phyloP scores from a whole-genome alignment of 139 green algal species.

The Chlorella sp. region DNA sequence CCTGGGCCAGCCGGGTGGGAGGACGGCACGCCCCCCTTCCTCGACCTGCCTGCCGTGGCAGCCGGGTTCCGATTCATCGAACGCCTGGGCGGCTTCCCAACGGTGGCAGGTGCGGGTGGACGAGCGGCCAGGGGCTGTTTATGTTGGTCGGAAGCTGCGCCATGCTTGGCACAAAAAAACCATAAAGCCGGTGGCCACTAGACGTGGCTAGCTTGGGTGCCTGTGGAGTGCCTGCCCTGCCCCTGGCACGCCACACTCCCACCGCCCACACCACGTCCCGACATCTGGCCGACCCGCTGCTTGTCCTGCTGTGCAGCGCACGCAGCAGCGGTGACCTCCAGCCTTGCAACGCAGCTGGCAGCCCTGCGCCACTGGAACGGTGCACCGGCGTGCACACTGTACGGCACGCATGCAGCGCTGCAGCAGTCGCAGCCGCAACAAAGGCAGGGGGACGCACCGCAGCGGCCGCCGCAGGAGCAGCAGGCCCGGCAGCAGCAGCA shows the following conservation, averaged over 20 bases:
- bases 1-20: conserved; percentile 73
- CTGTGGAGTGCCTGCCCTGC: too few relatives aligned
- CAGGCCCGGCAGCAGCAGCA: not conserved
- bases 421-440: not conserved
- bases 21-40: conserved; percentile 87
- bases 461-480: too few relatives aligned
- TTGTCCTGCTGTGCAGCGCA: not conserved
- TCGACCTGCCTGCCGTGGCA: conserved; percentile 61
- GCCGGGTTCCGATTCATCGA: conserved; percentile 57
- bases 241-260: too few relatives aligned
- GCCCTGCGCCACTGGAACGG: conserved; percentile 74
- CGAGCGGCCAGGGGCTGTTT: not conserved
- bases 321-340: conserved; percentile 33
- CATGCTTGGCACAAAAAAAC: too few relatives aligned
- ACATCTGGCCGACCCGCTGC: too few relatives aligned
- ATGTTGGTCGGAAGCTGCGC: too few relatives aligned
- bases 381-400: conserved; percentile 59
- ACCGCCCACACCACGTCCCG: too few relatives aligned
- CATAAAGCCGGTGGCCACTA: too few relatives aligned
- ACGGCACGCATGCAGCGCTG: conserved; percentile 51
- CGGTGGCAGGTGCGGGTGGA: conserved; percentile 18
- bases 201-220: too few relatives aligned
- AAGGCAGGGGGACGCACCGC: not conserved
- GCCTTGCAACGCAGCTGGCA: conserved; percentile 51
- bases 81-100: conserved; percentile 50